phyloP scores from a whole-genome alignment of 78 protist genomes.

The Paulinella micropora region DNA sequence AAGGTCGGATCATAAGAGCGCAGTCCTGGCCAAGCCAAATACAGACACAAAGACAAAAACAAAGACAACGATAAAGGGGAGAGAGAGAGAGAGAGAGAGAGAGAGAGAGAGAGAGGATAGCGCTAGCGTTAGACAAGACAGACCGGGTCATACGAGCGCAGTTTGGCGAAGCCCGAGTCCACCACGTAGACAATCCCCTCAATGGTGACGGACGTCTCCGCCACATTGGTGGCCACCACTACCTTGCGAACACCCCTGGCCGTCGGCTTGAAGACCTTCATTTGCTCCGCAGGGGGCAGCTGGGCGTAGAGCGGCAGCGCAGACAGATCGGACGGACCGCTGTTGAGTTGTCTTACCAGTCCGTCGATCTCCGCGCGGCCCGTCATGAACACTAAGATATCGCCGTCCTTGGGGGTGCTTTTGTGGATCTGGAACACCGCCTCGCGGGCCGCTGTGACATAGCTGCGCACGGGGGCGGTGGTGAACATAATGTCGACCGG shows the following conservation, averaged over 20 bases:
- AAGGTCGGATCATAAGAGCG: too few species aligned
- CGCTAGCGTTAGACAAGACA: too few species aligned
- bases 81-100: too few species aligned
- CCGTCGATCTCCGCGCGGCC: slow-evolving; percentile 24
- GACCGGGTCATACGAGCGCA: too few species aligned
- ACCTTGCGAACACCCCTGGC: slow-evolving; percentile 57
- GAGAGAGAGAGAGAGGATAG: too few species aligned
- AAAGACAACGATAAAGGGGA: too few species aligned
- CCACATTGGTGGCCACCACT: slow-evolving; percentile 78
- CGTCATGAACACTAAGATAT: slow-evolving; percentile 9
- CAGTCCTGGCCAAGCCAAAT: too few species aligned
- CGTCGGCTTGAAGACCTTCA: slow-evolving; percentile 26
- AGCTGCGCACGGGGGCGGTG: neutral
- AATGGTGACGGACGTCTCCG: slow-evolving; percentile 89
- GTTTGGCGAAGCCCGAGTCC: slow-evolving; percentile 70
- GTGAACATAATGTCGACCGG: neutral
- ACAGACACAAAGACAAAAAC: too few species aligned
- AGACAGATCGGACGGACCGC: neutral
- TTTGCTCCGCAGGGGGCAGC: slow-evolving; percentile 33
- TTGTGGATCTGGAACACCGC: neutral
- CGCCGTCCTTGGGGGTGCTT: neutral
- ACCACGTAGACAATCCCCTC: slow-evolving; percentile 77
- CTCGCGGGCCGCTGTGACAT: neutral
- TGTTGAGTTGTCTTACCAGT: neutral
- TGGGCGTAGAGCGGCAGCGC: slow-evolving; percentile 26